Percentiles rank a stretch among this genome's conserved stretches.
These are phyloP conservation scores for Metarhizium brunneum DNA, from an alignment of 2,329 filamentous ascomycete species.

Conservation along the genomic window DNA sequence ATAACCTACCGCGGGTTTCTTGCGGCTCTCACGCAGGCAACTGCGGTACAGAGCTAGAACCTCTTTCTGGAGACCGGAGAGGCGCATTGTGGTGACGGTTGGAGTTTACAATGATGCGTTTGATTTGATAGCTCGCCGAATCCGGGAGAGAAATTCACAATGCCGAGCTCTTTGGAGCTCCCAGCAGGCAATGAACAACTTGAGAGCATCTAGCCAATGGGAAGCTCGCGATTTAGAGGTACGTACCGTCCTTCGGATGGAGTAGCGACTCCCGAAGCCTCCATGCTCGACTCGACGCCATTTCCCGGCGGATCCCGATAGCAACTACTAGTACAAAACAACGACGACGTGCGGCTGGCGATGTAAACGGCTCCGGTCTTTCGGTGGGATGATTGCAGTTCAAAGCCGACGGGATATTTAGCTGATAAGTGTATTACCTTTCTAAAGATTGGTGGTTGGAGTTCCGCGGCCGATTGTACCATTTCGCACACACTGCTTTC, in stretches of 20 bases:
- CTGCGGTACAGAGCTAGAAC: constrained; percentile 57
- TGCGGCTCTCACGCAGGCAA: constrained; percentile 71
- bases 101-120: background rate
- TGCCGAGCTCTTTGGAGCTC: background rate
- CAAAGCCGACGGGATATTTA: too few species aligned
- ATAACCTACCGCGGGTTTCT: constrained; percentile 61
- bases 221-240: background rate
- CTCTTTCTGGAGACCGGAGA: constrained; percentile 7
- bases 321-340: too few species aligned
- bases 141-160: background rate
- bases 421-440: too few species aligned
- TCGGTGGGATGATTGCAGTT: too few species aligned
- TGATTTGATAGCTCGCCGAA: background rate
- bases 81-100: constrained; percentile 14
- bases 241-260: background rate
- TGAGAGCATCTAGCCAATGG: background rate
- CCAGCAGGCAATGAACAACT: background rate
- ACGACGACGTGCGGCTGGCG: too few species aligned
- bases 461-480: too few species aligned
- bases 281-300: background rate
- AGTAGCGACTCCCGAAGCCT: background rate
- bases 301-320: too few species aligned
- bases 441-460: too few species aligned
- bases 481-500: too few species aligned
- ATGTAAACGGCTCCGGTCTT: too few species aligned